phyloP scores from a whole-genome alignment of 495 filamentous ascomycete genomes.

The Bathelium albidoporum region DNA sequence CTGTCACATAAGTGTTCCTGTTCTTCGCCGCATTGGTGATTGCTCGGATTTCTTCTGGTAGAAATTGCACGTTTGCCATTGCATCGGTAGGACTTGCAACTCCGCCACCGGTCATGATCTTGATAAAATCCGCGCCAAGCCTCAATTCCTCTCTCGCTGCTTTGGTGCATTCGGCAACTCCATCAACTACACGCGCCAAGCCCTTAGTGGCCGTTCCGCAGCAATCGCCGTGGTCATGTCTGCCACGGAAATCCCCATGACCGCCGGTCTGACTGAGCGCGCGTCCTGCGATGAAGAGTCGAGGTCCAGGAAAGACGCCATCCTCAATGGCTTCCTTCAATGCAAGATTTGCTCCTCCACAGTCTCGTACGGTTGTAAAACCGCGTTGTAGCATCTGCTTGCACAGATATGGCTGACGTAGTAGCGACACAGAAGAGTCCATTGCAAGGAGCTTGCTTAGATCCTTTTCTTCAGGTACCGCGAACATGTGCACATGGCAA shows the following conservation, averaged over 20 bases:
- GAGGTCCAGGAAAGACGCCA: conserved; percentile 37
- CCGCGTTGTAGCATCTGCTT: conserved; percentile 42
- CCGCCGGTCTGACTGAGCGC: conserved; percentile 45
- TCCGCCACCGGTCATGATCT: conserved; percentile 48
- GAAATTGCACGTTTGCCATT: conserved; percentile 43
- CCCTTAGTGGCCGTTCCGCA: conserved; percentile 32
- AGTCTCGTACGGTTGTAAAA: conserved; percentile 45
- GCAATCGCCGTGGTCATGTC: conserved; percentile 34
- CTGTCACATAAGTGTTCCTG: conserved; percentile 43
- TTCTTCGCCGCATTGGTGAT: conserved; percentile 39
- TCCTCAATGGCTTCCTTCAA: conserved; percentile 44
- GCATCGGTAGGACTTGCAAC: conserved; percentile 43
- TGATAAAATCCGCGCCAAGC: conserved; percentile 45
- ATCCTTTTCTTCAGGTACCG: conserved; percentile 33
- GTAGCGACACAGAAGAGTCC: conserved; percentile 8
- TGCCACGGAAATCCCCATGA: conserved; percentile 39
- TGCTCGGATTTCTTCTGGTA: conserved; percentile 41
- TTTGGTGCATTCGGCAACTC: conserved; percentile 41
- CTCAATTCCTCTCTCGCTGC: conserved; percentile 43
- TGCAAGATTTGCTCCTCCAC: conserved; percentile 40
- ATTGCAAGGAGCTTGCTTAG: conserved; percentile 15
- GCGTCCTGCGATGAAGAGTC: conserved; percentile 32
- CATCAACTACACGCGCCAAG: conserved; percentile 40
- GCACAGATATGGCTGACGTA: conserved; percentile 39
- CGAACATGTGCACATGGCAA: conserved; percentile 45